Percentiles rank a stretch among this genome's conserved stretches.
phyloP scores from a whole-genome alignment of 345 rosid genomes.

The Euphorbia peplus region DNA sequence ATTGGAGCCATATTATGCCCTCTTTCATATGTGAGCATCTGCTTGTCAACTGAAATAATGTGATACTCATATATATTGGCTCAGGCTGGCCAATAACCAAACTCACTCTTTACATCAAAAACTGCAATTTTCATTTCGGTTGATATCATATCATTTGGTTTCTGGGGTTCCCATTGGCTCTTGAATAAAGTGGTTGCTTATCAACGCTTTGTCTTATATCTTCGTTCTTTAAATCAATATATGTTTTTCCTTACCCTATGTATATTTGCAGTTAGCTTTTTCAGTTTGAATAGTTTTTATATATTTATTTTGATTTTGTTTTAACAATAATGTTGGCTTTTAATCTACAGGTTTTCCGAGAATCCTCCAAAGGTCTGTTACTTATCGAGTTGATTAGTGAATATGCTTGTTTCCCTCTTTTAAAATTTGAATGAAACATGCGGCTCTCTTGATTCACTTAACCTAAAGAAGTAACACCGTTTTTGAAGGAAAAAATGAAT shows the following conservation, averaged over 20 bases:
- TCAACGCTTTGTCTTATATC: neutral
- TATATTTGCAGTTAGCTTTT: constrained; percentile 4
- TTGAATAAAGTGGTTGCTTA: neutral
- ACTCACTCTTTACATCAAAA: neutral
- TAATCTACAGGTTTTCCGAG: constrained; percentile 62
- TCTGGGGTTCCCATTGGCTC: neutral
- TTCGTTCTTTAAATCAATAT: neutral
- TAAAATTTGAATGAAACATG: neutral
- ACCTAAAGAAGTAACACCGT: neutral
- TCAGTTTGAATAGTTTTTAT: constrained; percentile 10
- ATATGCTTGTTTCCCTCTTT: constrained; percentile 4
- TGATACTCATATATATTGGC: neutral
- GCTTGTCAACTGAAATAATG: no score
- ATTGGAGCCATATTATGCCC: no score
- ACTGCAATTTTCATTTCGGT: neutral
- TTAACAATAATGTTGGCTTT: no score
- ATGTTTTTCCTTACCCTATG: neutral
- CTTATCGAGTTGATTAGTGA: constrained; percentile 10
- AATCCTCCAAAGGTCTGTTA: constrained; percentile 68
- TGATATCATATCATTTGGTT: neutral
- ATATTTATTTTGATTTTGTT: no score
- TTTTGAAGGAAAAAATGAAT: neutral
- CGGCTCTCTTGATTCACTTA: neutral
- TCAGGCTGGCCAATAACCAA: neutral
- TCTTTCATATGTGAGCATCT: no score